phyloP scores from a whole-genome alignment of 1,284 basidiomycete species.

The Heterobasidion irregulare region DNA sequence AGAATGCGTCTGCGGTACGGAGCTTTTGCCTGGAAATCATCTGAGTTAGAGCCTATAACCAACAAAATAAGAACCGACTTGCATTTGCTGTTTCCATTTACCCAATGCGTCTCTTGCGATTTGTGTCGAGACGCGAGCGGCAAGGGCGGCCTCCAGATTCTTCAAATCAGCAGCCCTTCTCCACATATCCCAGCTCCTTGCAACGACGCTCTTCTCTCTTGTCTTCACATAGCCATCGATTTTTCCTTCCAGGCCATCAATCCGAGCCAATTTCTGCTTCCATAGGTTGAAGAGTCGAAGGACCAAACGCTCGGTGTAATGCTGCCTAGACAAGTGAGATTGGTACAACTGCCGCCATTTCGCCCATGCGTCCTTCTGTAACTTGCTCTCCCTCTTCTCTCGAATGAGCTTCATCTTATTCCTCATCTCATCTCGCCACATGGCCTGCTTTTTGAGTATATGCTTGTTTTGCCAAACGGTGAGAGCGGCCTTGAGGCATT shows the following conservation, averaged over 20 bases:
- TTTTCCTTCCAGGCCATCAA: conserved; percentile 34
- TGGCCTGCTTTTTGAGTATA: conserved; percentile 39
- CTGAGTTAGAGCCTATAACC: conserved; percentile 5
- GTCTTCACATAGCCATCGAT: conserved; percentile 38
- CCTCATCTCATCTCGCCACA: conserved; percentile 64
- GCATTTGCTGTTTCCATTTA: conserved; percentile 52
- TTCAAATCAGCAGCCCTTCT: conserved; percentile 32
- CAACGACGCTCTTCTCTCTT: conserved; percentile 26
- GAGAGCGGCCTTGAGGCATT: conserved; percentile 32
- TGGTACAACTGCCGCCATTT: conserved; percentile 53
- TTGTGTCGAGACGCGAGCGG: conserved; percentile 34
- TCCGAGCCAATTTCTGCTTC: conserved; percentile 31
- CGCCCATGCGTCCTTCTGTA: conserved; percentile 46
- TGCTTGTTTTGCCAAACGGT: conserved; percentile 40
- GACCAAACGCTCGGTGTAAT: conserved; percentile 35
- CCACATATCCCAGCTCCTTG: conserved; percentile 49
- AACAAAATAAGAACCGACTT: conserved; percentile 17
- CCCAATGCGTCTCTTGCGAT: conserved; percentile 37
- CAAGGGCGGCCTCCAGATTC: conserved; percentile 33
- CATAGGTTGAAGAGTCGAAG: conserved; percentile 39
- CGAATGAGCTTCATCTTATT: conserved; percentile 53
- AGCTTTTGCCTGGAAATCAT: conserved; percentile 30
- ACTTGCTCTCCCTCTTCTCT: conserved; percentile 38
- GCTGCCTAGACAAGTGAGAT: conserved; percentile 39
- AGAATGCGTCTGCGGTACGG: conserved; percentile 33